phyloP scores from a whole-genome alignment of 1,284 basidiomycete genomes.

The Boletus sp. region DNA sequence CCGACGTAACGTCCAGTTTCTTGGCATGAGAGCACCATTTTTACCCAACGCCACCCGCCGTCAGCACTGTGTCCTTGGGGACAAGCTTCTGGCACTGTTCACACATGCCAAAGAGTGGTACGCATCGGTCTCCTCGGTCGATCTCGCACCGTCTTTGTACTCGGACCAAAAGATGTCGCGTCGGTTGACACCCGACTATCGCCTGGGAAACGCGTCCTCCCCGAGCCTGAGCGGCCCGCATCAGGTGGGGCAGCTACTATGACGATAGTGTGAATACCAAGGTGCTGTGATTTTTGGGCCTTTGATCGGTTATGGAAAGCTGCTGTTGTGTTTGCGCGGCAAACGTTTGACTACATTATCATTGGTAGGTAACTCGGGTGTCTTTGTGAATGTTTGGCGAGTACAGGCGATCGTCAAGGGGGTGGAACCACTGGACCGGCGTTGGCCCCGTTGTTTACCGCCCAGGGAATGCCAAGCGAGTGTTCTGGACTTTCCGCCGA shows the following conservation, averaged over 20 bases:
- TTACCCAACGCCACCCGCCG: neutral
- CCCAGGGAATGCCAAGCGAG: neutral
- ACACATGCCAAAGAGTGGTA: neutral
- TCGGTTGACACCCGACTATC: neutral
- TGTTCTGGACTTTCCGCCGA: conserved; percentile 11
- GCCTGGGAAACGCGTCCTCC: neutral
- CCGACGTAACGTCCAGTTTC: neutral
- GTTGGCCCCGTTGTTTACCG: conserved; percentile 13
- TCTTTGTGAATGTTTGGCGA: neutral
- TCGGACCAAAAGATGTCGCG: neutral
- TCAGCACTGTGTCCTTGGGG: neutral
- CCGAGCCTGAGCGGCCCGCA: neutral
- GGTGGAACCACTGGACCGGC: conserved; percentile 16
- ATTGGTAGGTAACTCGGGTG: conserved; percentile 10
- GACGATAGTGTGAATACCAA: neutral
- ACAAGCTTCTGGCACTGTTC: neutral
- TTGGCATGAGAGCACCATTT: neutral
- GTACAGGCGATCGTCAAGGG: conserved; percentile 6
- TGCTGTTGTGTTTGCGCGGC: conserved; percentile 9
- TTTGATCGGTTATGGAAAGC: conserved; percentile 5
- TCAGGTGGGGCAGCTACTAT: neutral
- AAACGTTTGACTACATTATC: conserved; percentile 22
- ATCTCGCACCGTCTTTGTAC: neutral
- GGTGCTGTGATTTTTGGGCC: neutral
- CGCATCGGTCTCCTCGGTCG: neutral